Base-by-base conservation (phyloP, 768 basidiomycete genomes). In the Chalciporus chontae region DNA sequence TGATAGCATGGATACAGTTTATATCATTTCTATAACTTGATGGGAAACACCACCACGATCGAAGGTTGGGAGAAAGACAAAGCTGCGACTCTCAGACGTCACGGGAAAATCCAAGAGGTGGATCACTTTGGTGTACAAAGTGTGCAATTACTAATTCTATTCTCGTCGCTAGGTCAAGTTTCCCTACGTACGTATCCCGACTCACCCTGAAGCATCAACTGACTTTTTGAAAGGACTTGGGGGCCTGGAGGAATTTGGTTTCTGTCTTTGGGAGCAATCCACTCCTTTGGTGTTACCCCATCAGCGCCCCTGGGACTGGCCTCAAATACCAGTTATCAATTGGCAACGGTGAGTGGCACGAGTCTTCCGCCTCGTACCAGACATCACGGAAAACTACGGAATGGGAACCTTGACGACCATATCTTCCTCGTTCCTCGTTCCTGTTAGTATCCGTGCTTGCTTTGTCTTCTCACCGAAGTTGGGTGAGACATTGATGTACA, bases 31-130 rank as follows among this genome's bases (percentile, higher is more conserved):
- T 87, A 85, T 61, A 76, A 79, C 43, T 66, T 97, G 23, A 58
- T 78, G 6, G 77, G 77, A 9, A 99, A 99, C 67, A 83, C 85
- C 2, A 99, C 95, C 0, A 98, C 96, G 1, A 97, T 99, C 43
- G 96, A 99, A 71, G 84, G 88, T 0, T 95, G 91, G 90, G 96
- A 99, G 68, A 98, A 98, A 70, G 94, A 98, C 62, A 94, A 88
- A 68, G 92, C 83, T 1, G 87, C 93, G 5, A 87, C 82, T 0
- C 77, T 99, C 58, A 82, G 90, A 44, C 80, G 87, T 17, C 74
- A 86, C 50, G 95, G 94, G 5, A 90, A 88, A 67, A 86, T 97
- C 50, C 81, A 77, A 44, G 87, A 93, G 70, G 88, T 88, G 47
- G 18, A 61, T 58, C 13, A 8, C 42, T 40, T 26, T 18, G 41